Evolutionary conservation across 805 yeast species (phyloP), one percentile per base, ranked within the genome.

Genomic region (Diddensiella transvaalensis): DNA sequence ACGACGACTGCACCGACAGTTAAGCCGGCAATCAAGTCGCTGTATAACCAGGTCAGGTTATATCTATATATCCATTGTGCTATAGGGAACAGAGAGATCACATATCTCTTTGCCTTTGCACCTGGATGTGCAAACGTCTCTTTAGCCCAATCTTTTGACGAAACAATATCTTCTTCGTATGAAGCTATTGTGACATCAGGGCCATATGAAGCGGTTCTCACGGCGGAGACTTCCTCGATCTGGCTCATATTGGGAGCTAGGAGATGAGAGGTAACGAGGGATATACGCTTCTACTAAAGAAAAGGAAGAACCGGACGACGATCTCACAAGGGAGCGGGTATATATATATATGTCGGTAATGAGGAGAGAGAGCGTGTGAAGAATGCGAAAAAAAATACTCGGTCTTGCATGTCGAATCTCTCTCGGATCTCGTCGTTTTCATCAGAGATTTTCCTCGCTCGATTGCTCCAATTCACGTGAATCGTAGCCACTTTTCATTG

Each of bases 1-100:
- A 90, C 96, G 56, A 89, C 75, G 17, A 90, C 96, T 52, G 86
- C 81, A 40, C 97, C 97, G 18, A 90, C 96, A 1, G 97, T 87
- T 51, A 90, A 75, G 64, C 97, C 97, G 1, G 97, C 96, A 48
- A 89, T 82, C 53, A 90, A 66, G 67, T 90, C 97, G 24, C 87
- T 79, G 49, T 79, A 79, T 13, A 83, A 69, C 97, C 97, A 90
- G 23, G 76, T 74, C 8, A 73, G 59, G 62, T 90, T 90, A 69
- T 90, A 90, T 62, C 87, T 87, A 48, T 83, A 77, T 40, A 89
- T 79, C 97, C 97, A 90, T n/a, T 74, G 70, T 8, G 79, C 64
- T 32, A 90, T 81, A 1, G 97, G 97, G 63, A 90, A 86, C 22
- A 88, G 62, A 1, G 90, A 82, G 8, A 67, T 51, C 1, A 82